These are phyloP conservation scores for Alectoria sarmentosa DNA, from an alignment of 495 filamentous ascomycete species.

Conservation along the genomic window DNA sequence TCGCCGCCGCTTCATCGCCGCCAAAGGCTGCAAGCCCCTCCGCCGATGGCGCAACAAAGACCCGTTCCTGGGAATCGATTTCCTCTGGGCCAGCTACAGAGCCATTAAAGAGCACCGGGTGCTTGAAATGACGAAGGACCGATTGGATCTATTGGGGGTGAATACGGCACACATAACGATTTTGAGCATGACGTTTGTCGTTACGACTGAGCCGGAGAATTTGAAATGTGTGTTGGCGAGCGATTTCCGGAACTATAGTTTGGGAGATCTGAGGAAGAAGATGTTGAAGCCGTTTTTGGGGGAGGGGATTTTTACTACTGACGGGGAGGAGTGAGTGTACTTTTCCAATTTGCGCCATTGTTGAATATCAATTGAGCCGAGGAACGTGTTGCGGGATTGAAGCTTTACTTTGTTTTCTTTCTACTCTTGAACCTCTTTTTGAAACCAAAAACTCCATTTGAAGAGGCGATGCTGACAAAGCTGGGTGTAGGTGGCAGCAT, in stretches of 20 bases:
- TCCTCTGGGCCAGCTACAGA: conserved; percentile 28
- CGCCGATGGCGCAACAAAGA: conserved; percentile 8
- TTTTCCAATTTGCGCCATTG: too few species aligned
- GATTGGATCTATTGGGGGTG: conserved; percentile 26
- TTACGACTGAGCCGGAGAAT: conserved; percentile 56
- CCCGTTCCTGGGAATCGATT: conserved; percentile 24
- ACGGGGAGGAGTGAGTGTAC: conserved; percentile 40
- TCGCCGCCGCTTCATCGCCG: conserved; percentile 16
- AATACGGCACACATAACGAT: conserved; percentile 24
- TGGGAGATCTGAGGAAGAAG: conserved; percentile 43
- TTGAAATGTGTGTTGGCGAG: conserved; percentile 54
- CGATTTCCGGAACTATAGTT: conserved; percentile 52
- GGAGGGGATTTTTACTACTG: conserved; percentile 62
- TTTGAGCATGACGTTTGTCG: conserved; percentile 23
- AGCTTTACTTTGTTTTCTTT: background rate
- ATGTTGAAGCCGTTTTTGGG: conserved; percentile 54
- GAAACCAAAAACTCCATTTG: background rate
- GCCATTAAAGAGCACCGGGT: conserved; percentile 30
- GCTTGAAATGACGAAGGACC: conserved; percentile 27
- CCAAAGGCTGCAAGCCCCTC: conserved; percentile 21
- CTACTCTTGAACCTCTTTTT: background rate
- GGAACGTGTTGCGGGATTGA: background rate
- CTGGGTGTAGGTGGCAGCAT: conserved; percentile 46
- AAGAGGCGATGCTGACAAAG: background rate
- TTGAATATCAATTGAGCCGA: too few species aligned